These are phyloP conservation scores for Monotropa hypopitys DNA, from an alignment of 179 eudicot species.

Conservation along the genomic window DNA sequence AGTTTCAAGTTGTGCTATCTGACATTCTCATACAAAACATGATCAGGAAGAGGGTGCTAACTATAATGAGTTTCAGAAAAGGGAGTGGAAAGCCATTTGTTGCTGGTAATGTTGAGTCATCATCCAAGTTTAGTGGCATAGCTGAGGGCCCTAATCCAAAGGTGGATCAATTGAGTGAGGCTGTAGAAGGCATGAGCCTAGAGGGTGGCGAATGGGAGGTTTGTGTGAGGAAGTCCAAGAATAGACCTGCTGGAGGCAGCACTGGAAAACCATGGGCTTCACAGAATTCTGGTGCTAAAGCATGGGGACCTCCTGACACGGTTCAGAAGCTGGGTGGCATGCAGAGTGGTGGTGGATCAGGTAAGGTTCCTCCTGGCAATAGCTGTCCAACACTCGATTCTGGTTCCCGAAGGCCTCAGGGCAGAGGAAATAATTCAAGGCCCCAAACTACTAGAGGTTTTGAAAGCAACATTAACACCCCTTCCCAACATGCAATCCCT, in stretches of 20 bases:
- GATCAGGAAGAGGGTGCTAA: background rate
- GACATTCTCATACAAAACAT: background rate
- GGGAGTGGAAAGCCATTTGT: slow-evolving; percentile 9
- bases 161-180: slow-evolving; percentile 24
- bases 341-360: slow-evolving; percentile 14
- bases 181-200: slow-evolving; percentile 28
- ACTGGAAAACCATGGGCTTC: slow-evolving; percentile 22
- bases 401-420: slow-evolving; percentile 23
- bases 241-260: slow-evolving; percentile 20
- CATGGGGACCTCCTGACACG: slow-evolving; percentile 38
- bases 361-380: slow-evolving; percentile 18
- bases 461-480: slow-evolving; percentile 3
- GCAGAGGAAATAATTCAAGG: slow-evolving; percentile 25
- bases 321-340: slow-evolving; percentile 23
- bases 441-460: slow-evolving; percentile 8
- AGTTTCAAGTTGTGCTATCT: background rate
- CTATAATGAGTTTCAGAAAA: slow-evolving; percentile 19
- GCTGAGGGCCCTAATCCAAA: slow-evolving; percentile 6
- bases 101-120: slow-evolving; percentile 7
- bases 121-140: slow-evolving; percentile 12
- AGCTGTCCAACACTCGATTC: slow-evolving; percentile 16
- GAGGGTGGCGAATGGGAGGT: slow-evolving; percentile 45
- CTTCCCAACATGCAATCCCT: slow-evolving; percentile 16
- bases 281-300: slow-evolving; percentile 27
- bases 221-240: slow-evolving; percentile 30